These are phyloP conservation scores for Berberis vulgaris DNA, from an alignment of 164 flowering plant genomes.

Conservation along the genomic window DNA sequence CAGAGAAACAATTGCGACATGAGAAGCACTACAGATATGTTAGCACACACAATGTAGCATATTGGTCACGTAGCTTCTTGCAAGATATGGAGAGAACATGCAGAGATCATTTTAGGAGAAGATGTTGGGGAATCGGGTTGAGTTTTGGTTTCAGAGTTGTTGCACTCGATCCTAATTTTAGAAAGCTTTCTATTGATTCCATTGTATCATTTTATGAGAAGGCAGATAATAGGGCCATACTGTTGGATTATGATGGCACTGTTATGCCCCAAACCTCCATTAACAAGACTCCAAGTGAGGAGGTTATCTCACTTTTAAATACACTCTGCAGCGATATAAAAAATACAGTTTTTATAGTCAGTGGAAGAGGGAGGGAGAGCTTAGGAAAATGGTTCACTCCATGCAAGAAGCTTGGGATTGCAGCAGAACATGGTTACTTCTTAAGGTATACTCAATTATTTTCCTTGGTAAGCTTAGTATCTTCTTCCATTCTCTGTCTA, in stretches of 20 bases:
- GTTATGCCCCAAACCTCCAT: slow-evolving; percentile 66
- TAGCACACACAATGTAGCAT: slow-evolving; percentile 72
- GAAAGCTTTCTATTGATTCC: slow-evolving; percentile 50
- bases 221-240: slow-evolving; percentile 46
- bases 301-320: slow-evolving; percentile 49
- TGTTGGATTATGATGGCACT: slow-evolving; percentile 79
- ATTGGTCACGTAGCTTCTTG: slow-evolving; percentile 67
- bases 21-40: slow-evolving; percentile 73
- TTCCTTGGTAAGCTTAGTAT: not conserved
- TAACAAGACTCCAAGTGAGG: slow-evolving; percentile 51
- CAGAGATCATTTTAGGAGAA: slow-evolving; percentile 54
- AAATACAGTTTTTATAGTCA: slow-evolving; percentile 63
- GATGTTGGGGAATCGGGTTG: slow-evolving; percentile 74
- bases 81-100: slow-evolving; percentile 75
- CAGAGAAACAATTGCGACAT: slow-evolving; percentile 68
- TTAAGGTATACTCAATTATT: slow-evolving; percentile 31
- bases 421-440: slow-evolving; percentile 79
- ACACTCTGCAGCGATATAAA: slow-evolving; percentile 43
- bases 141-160: slow-evolving; percentile 72
- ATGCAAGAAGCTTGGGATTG: slow-evolving; percentile 66
- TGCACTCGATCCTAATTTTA: slow-evolving; percentile 68
- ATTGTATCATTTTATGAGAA: slow-evolving; percentile 48
- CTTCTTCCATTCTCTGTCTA: not conserved
- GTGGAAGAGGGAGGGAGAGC: slow-evolving; percentile 66
- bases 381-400: slow-evolving; percentile 70